Conservation (phyloP, 371 early-diverging fungal species). For the Actinomortierella wolfii region DNA sequence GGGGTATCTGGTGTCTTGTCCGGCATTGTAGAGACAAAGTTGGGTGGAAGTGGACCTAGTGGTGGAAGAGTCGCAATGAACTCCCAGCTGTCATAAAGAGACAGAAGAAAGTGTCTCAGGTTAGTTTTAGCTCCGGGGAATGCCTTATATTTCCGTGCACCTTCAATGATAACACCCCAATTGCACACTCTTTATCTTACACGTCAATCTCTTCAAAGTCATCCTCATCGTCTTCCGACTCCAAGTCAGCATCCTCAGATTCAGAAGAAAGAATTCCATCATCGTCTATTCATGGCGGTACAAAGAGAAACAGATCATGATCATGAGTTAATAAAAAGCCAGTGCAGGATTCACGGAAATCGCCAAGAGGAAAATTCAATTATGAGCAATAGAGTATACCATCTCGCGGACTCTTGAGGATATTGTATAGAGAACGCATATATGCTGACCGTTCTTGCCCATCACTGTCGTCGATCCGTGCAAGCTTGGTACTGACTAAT, state of each 20-base stretch:
- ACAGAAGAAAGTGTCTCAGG: constrained; percentile 3
- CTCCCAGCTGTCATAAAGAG: constrained; percentile 38
- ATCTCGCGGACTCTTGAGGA: constrained; percentile 38
- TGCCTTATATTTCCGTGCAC: no score
- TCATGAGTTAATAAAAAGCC: background rate
- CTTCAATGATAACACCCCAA: no score
- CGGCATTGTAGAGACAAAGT: constrained; percentile 56
- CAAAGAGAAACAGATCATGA: background rate
- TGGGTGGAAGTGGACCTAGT: constrained; percentile 51
- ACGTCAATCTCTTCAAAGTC: constrained; percentile 47
- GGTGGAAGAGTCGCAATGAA: constrained; percentile 65
- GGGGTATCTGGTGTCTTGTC: constrained; percentile 62
- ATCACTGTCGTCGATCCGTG: constrained; percentile 32
- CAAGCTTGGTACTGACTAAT: constrained; percentile 41
- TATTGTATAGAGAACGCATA: constrained; percentile 36
- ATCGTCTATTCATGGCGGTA: constrained; percentile 16
- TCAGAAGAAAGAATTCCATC: constrained; percentile 45
- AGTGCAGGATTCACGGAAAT: no score
- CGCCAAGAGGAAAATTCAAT: no score
- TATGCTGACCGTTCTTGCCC: constrained; percentile 15
- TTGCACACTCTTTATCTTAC: constrained; percentile 15
- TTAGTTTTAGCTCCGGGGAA: no score
- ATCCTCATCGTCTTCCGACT: constrained; percentile 55
- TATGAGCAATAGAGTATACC: constrained; percentile 15
- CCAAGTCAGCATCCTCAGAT: constrained; percentile 41